Evolutionary conservation across 495 filamentous ascomycete species (phyloP), one percentile per base, ranked within the genome.

Genomic region (Xylaria scruposa): DNA sequence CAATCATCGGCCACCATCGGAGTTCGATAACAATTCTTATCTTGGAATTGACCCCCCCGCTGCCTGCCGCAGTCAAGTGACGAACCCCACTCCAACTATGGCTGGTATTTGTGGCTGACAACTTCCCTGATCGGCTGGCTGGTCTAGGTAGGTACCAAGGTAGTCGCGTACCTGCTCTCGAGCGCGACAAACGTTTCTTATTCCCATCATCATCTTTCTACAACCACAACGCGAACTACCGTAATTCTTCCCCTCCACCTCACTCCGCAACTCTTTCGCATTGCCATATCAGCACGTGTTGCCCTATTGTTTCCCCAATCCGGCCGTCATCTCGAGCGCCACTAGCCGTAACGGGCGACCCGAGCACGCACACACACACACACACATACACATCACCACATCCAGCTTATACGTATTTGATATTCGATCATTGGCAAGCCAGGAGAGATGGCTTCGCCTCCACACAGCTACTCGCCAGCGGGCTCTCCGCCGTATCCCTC

Each of bases 381-480:
- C n/a, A n/a, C n/a, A 10, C 38, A 40, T 8, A 53, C 21, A 26
- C 54, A 19, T 7, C 29, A 60, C 31, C 33, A 17, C 56, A 38
- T 60, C 56, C 56, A 12, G 29, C 15, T 7, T 60, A 38, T 33
- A n/a, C 58, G 31, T 38, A 8, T 21, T 49, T 9, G n/a, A 10
- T 21, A 51, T 24, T 9, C 9, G n/a, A 42, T 29, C 38, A 8
- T 15, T 21, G 10, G 59, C 36, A 29, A 44, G 38, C 60, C n/a
- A 12, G 21, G 9, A 61, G 82, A 40, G 21, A 92, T 92, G 90
- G 88, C 90, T 36, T 91, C 90, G 56, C 88, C 89, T 74, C 88
- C 88, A 5, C 81, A 80, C 73, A 75, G 70, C 63, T 81, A 79
- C 73, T 83, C 82, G 40, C 78, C 83, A 17, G 82, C 83, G 15